These are phyloP conservation scores for Globisporangium recalcitrans DNA, from an alignment of 352 stramenopile genomes.

Conservation along the genomic window DNA sequence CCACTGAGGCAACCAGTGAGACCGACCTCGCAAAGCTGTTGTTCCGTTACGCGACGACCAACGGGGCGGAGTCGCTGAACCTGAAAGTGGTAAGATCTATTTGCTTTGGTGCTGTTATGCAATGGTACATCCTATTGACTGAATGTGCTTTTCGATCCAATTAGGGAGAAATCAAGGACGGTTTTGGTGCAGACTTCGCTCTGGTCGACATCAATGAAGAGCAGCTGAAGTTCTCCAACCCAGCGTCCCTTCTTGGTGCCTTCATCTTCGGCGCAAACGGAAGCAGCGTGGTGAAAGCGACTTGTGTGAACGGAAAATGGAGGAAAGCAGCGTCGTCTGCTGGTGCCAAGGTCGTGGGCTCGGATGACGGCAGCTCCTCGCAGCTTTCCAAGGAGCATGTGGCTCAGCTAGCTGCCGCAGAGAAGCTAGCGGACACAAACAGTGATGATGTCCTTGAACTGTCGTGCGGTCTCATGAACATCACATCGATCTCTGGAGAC, in stretches of 20 bases:
- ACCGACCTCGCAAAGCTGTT: conserved; percentile 58
- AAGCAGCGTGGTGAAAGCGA: conserved; percentile 68
- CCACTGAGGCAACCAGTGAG: conserved; percentile 44
- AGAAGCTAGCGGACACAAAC: conserved; percentile 42
- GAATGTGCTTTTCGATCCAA: not conserved
- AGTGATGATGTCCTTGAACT: conserved; percentile 64
- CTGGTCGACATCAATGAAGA: conserved; percentile 65
- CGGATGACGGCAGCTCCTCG: conserved; percentile 1
- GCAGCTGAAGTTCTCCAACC: conserved; percentile 59
- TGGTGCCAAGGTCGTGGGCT: not conserved
- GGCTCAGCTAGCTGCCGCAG: conserved; percentile 37
- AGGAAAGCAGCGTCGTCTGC: conserved; percentile 26
- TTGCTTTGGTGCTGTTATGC: not conserved
- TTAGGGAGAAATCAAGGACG: conserved; percentile 64
- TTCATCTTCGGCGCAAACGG: conserved; percentile 74
- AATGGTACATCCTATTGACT: not conserved
- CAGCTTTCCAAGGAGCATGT: conserved; percentile 40
- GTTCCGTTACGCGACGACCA: conserved; percentile 64
- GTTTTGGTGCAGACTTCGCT: conserved; percentile 63
- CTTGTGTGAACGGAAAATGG: conserved; percentile 68
- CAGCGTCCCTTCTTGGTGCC: conserved; percentile 50
- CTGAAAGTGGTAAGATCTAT: conserved; percentile 46
- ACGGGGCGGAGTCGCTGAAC: conserved; percentile 60
- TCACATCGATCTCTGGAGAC: conserved; percentile 63
- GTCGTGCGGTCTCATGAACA: conserved; percentile 64